Evolutionary conservation across 345 rosid species (phyloP), one percentile per base, ranked within the genome.

Genomic region (Geranium rotundifolium): DNA sequence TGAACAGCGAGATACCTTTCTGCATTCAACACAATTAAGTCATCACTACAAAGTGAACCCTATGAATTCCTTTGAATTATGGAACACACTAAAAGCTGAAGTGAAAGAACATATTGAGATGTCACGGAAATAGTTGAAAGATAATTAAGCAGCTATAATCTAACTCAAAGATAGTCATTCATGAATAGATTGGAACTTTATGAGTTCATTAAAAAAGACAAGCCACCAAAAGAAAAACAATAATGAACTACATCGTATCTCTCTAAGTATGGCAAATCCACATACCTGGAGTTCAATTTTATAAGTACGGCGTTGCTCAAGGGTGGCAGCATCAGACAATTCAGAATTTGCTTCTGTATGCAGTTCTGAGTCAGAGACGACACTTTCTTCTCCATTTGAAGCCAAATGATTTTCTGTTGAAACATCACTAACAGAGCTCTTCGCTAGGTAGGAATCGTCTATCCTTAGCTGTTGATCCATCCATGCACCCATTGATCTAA

Each of bases 271-370:
- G 41, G 10, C 41, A 46, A 55, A 20, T 31, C 29, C 58, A n/a
- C 15, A 64, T 67, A 91, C 98, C 95, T 87, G 98, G 63, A 89
- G 85, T 76, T 91, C 96, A 72, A 89, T 89, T 80, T 89, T 89
- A 72, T 85, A 89, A 65, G 93, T 83, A 61, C 95, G 84, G 27
- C 96, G 86, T 60, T 89, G 95, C 80, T 92, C 98, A 56, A 92
- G 82, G 13, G 88, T 85, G 64, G 86, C 85, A 67, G 98, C 84
- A 66, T 85, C 86, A 61, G 95, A 81, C 73, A 79, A 78, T 76
- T 92, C 96, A 55, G 82, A 63, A 78, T 69, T 82, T 59, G 69
- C 77, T 66, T 89, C 89, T 58, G 85, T 60, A 57, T 86, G 91
- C 29, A 85, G 71, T 63, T 92, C 96, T 66, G 68, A 76, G 63